Percentiles rank a stretch among this genome's conserved stretches.
Evolutionary conservation across 2,329 filamentous ascomycete species (phyloP).

Genomic region (Penicillium brevicompactum): DNA sequence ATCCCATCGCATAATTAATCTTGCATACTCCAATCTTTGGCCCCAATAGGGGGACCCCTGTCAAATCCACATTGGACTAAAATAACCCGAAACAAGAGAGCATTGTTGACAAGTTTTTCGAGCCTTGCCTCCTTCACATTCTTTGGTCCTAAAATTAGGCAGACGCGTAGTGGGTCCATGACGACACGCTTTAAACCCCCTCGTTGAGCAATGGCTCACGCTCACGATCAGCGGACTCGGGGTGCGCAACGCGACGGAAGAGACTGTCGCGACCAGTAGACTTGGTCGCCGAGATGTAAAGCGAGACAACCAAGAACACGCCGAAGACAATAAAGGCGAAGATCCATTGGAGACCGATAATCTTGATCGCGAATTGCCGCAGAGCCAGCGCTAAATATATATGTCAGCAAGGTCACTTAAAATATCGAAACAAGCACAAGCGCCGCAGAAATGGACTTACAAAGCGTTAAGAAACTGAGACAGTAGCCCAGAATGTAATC

Average conservation of each 20-base stretch:
- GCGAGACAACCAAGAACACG: slow-evolving; percentile 69
- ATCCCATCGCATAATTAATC: not conserved
- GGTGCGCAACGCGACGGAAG: slow-evolving; percentile 34
- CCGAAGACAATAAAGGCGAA: slow-evolving; percentile 85
- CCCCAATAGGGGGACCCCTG: no score
- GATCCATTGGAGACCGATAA: slow-evolving; percentile 86
- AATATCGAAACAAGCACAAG: not conserved
- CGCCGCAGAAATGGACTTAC: slow-evolving; percentile 47
- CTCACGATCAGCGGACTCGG: slow-evolving; percentile 53
- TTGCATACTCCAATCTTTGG: not conserved
- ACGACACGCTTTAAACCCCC: slow-evolving; percentile 9
- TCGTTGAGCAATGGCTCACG: slow-evolving; percentile 56
- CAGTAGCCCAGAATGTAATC: slow-evolving; percentile 78
- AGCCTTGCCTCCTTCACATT: not conserved
- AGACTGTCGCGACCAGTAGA: slow-evolving; percentile 40
- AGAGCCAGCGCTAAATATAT: slow-evolving; percentile 64
- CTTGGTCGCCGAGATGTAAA: slow-evolving; percentile 45
- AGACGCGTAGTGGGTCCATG: not conserved
- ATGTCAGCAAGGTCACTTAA: not conserved
- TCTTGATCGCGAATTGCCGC: slow-evolving; percentile 71
- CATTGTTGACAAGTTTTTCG: not conserved
- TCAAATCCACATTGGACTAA: no score
- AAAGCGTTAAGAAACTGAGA: slow-evolving; percentile 70
- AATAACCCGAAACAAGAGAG: no score
- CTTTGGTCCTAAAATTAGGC: not conserved